Base-by-base conservation (phyloP, 495 filamentous ascomycete genomes). In the Pseudomonodictys pantanalensis region DNA sequence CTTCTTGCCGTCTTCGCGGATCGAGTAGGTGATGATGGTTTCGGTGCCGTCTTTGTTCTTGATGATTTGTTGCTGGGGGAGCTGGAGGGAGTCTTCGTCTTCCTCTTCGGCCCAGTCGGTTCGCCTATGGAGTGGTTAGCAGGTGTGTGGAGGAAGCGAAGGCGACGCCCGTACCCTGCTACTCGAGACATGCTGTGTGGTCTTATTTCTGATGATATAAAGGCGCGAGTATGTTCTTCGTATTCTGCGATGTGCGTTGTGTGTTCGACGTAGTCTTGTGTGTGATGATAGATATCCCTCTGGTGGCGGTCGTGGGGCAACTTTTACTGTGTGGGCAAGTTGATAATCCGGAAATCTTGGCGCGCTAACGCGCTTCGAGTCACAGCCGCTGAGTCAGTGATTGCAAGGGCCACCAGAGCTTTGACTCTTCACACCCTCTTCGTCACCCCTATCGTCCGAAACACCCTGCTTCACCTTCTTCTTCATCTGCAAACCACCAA, bases 41-140 rank as follows among this genome's bases (percentile, higher is more conserved):
- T 96, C 95, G 71, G 90, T 96, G 68, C 95, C 93, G 72, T 98
- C 93, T 78, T 96, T 92, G 86, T 97, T 97, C 62, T 84, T 85
- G 71, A 87, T 91, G 58, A 92, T 86, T 75, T 92, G 85, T 56
- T 86, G 86, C 45, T 89, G 81, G 50, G 95, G 93, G 62, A 97
- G 87, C 69, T 69, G 84, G 76, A 73, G 86, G 80, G 76, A 47
- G 45, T 97, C 93, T 67, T 95, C 91, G 76, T 90, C 86, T 59
- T 95, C 90, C 56, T 97, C 93, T 78, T 97, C 95, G 70, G 93
- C 95, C 93, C 93, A 98, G 82, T 97, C 86, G 69, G 83, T 81
- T 59, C 83, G 82, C 72, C 82, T 86, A 64, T 45, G 45, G 23
- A 41, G 45, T 45, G 48, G 54, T 49, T n/a, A 50, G 22, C 24